These are phyloP conservation scores for Candida namnaoensis DNA, from an alignment of 805 yeast species.

Conservation along the genomic window DNA sequence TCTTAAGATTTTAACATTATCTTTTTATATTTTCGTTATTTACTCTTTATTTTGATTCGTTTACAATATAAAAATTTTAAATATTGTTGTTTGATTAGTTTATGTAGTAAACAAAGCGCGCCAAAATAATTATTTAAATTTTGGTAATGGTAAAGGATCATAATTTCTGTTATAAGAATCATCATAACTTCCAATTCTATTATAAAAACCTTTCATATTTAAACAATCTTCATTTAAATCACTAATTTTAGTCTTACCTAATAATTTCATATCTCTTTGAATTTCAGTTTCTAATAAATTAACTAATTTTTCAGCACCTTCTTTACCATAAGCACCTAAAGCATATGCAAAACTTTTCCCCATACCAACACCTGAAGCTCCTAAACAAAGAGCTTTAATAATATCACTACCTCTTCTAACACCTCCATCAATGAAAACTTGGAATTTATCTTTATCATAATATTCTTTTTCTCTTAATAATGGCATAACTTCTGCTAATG, in stretches of 20 bases:
- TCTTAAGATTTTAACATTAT: too few relatives aligned
- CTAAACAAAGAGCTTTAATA: constrained; percentile 63
- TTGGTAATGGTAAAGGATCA: background rate
- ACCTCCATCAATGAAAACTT: constrained; percentile 64
- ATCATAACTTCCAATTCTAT: background rate
- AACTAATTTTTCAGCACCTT: constrained; percentile 55
- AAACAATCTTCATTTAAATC: constrained; percentile 29
- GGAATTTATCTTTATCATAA: constrained; percentile 38
- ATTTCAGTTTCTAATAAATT: constrained; percentile 54
- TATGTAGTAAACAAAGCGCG: too few relatives aligned
- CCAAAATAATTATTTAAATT: too few relatives aligned
- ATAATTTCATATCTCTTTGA: constrained; percentile 53
- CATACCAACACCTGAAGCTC: constrained; percentile 62
- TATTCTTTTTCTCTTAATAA: constrained; percentile 25
- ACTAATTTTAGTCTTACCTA: constrained; percentile 46
- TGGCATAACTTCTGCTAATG: constrained; percentile 41
- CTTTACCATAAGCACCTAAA: constrained; percentile 67
- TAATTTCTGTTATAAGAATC: background rate
- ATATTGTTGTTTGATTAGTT: too few relatives aligned
- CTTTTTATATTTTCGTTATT: too few relatives aligned
- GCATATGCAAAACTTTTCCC: constrained; percentile 68
- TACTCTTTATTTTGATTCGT: too few relatives aligned
- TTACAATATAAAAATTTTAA: too few relatives aligned
- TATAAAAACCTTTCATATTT: background rate
- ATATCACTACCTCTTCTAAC: constrained; percentile 63